Percentiles rank a stretch among this genome's conserved stretches.
These are phyloP conservation scores for Geotrichum phurueaensis DNA, from an alignment of 1,139 yeast species.

Conservation along the genomic window DNA sequence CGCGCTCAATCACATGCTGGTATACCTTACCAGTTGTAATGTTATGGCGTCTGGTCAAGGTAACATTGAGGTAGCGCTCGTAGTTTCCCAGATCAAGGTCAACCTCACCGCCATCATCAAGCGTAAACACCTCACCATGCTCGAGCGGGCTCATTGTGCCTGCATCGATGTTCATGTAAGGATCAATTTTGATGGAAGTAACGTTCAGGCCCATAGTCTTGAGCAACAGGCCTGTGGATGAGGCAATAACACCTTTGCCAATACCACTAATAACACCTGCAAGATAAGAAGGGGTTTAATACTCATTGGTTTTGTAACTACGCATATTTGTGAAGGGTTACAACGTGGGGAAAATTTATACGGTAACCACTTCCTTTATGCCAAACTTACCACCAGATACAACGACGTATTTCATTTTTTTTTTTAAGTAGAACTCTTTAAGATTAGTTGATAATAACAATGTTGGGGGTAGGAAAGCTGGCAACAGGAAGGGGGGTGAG, in stretches of 20 bases:
- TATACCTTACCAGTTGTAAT: conserved; percentile 97
- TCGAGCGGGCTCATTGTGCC: conserved; percentile 99
- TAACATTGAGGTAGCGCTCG: conserved; percentile 90
- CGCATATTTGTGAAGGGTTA: background rate
- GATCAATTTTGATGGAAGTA: conserved; percentile 97
- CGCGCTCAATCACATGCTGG: conserved; percentile 87
- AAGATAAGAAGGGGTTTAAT: conserved; percentile 51
- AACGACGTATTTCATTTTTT: conserved; percentile 89
- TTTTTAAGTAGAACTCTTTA: background rate
- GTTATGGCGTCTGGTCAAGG: conserved; percentile 88
- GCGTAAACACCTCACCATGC: conserved; percentile 97
- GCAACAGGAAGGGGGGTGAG: conserved; percentile 11
- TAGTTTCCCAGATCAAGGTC: conserved; percentile 97
- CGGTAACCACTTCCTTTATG: conserved; percentile 1
- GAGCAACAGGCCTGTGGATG: conserved; percentile 90
- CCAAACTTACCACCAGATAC: conserved; percentile 74
- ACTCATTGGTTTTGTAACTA: background rate
- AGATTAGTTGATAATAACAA: background rate
- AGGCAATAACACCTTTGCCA: conserved; percentile 96
- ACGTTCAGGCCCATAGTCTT: conserved; percentile 92
- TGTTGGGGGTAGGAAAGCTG: conserved; percentile 10
- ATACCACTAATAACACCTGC: conserved; percentile 96
- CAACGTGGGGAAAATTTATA: background rate
- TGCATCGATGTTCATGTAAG: conserved; percentile 98
- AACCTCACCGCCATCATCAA: conserved; percentile 98